Evolutionary conservation across 768 basidiomycete genomes (phyloP), one percentile per base, ranked within the genome.

Genomic region (Mycena vulgaris): DNA sequence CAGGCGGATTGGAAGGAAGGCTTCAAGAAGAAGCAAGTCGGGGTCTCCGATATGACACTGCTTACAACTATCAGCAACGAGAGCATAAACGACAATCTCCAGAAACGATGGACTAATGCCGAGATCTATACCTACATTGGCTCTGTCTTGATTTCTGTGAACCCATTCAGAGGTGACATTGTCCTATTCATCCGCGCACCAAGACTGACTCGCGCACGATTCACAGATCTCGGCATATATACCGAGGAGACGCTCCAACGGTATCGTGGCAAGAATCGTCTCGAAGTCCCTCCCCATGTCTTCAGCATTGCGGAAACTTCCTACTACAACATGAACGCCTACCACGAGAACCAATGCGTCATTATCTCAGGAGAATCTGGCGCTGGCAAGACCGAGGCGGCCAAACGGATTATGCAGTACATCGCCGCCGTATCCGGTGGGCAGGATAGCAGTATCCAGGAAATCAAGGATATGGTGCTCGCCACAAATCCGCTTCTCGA

Each of bases 121-220:
- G 98, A 99, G 83, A 99, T 99, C 75, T 99, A 99, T 80, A 99
- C 98, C 10, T 99, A 99, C 81, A 99, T 99, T 82, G 98, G 98
- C n/a, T 86, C 93, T 74, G 98, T 99, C 30, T 82, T 99, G 74
- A 97, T 99, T 76, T 99, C 98, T n/a, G 98, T 99, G 74, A 99
- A 99, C 83, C 98, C 98, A 6, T 99, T 99, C 84, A 88, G 89
- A 91, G 95, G 96, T 94, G 77, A 25, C 33, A 19, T 59, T 75
- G 79, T 68, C 48, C 1, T 35, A 31, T 57, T 25, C 31, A 11
- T n/a, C 35, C 58, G 52, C 37, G 63, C 56, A 30, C 19, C 10
- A 63, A 57, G 25, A 62, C 60, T 57, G 59, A 56, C 73, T 70
- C 62, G 48, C 45, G 52, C 42, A 49, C 60, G 49, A 68, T 70